A percentile compares a stretch with the other conserved stretches of the same genome.
Conservation (phyloP, 2,329 filamentous ascomycete genomes). For the Beauveria medogensis region DNA sequence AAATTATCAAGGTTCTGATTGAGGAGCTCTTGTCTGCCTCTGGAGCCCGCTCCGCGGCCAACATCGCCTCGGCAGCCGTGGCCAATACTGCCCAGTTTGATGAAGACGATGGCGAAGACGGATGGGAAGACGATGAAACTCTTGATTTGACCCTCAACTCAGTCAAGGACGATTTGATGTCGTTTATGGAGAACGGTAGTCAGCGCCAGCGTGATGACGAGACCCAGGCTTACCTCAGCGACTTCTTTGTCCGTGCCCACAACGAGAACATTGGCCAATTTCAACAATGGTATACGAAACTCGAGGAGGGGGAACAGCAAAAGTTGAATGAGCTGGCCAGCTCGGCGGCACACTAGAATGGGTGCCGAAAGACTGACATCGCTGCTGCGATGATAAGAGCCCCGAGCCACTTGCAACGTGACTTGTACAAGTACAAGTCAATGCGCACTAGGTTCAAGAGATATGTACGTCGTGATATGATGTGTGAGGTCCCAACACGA, state of each 20-base stretch:
- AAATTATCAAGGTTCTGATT: conserved; percentile 92
- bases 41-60: conserved; percentile 52
- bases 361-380: background rate
- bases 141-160: conserved; percentile 66
- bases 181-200: conserved; percentile 53
- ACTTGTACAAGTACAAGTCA: background rate
- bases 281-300: conserved; percentile 46
- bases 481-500: background rate
- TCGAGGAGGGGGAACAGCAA: conserved; percentile 47
- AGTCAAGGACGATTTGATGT: conserved; percentile 73
- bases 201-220: conserved; percentile 75
- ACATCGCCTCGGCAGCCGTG: conserved; percentile 55
- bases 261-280: conserved; percentile 50
- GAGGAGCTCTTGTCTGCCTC: conserved; percentile 82
- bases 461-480: background rate
- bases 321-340: conserved; percentile 47
- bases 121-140: conserved; percentile 77
- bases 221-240: conserved; percentile 73
- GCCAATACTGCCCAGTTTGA: conserved; percentile 50
- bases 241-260: conserved; percentile 64
- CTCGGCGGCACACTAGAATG: conserved; percentile 23
- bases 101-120: conserved; percentile 70
- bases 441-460: background rate
- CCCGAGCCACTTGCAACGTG: background rate
- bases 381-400: background rate